Evolutionary conservation across 2,329 filamentous ascomycete species (phyloP), one percentile per base, ranked within the genome.

Genomic region (Botryotinia globosa): DNA sequence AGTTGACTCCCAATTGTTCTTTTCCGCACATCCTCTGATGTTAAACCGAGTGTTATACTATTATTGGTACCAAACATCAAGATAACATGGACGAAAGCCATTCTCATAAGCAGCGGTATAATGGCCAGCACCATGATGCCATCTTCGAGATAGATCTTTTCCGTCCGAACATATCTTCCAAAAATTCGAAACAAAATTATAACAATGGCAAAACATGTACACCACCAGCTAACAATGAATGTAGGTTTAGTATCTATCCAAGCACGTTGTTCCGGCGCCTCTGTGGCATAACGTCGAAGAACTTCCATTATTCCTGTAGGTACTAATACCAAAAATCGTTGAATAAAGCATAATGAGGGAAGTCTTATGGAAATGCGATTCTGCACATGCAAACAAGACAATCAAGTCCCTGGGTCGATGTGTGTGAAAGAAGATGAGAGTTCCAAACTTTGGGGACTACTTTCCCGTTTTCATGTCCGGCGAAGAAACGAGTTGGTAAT

Each of bases 181-280:
- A 85, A 84, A 56, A 97, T 83, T 29, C 96, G 90, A 65, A 94
- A 84, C 59, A 94, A 82, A 76, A 99, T 97, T 80, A 97, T 93
- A 75, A 90, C 87, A 62, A 94, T 85, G 75, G 94, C 91, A 81
- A 95, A 95, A 18, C 89, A 85, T 58, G 93, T 95, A 75, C 91
- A 93, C 94, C 95, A 98, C 94, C 94, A 98, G 82, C 92, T 94
- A 77, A 97, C 94, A 75, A 98, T 87, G 54, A 98, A 85, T 0
- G 94, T 97, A 25, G 95, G 94, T 81, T 97, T 96, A 83, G 94
- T 90, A 67, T 87, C 75, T 65, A 76, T 72, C 70, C 76, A 78
- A 12, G 64, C 71, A 65, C 74, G 75, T 18, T 74, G 68, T 20
- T 74, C 77, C 14, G 80, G 80, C 63, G 77, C 74, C 44, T 73